Evolutionary conservation across 345 rosid species (phyloP), one percentile per base, ranked within the genome.

Genomic region (Dimocarpus longan): DNA sequence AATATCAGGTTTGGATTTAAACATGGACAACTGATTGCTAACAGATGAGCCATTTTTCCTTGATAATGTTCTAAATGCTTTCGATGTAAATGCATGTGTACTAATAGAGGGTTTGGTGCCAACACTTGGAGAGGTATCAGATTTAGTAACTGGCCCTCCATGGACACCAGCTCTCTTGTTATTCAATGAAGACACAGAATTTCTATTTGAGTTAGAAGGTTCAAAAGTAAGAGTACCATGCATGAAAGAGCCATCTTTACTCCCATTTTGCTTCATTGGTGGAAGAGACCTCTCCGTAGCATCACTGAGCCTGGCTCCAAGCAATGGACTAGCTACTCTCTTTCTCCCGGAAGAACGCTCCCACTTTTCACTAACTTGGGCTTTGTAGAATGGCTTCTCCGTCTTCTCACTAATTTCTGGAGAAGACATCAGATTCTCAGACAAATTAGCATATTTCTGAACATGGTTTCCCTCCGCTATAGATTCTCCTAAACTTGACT

Each of bases 291-390:
- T 78, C 76, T 78, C 84, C 43, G 42, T 50, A 68, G 80, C 76
- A 63, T 74, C 76, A 77, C 10, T 22, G 28, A 66, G 73, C 74
- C 76, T 79, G 68, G 82, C 74, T 79, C 79, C 85, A 67, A 56
- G n/a, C 68, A 70, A 74, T 50, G 80, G 76, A 80, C 82, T 83
- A 24, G 89, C 81, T 22, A 71, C 64, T 75, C 78, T 81, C 84
- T 86, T 89, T 78, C 85, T 84, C 42, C 85, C 85, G 52, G 86
- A 74, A 82, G 86, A 77, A 77, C 22, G 78, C 81, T 86, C 86
- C 81, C 50, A 79, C 67, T 70, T 79, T 9, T 82, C 83, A 69
- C 75, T 68, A 66, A 43, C 74, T 44, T 77, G 82, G 28, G 48
- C 76, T 64, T 82, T 79, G 70, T 74, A 77, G 48, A 80, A 69